Evolutionary conservation across 305 asterid species (phyloP), one percentile per base, ranked within the genome.

Genomic region (Fraxinus velutina): DNA sequence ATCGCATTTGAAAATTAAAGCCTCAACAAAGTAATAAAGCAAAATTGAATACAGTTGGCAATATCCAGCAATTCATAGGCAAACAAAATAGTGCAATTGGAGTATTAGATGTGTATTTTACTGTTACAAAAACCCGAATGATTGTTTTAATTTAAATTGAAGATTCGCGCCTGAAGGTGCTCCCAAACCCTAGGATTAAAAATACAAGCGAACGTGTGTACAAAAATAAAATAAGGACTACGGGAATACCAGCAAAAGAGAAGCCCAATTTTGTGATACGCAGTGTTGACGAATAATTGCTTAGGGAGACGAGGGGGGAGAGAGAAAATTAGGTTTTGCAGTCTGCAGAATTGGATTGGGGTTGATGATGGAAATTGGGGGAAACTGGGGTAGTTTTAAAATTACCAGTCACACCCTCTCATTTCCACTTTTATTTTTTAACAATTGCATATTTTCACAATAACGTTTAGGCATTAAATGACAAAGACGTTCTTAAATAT

Each of bases 111-210:
- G 39, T 42, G 64, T 32, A 72, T 71, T 73, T 72, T 71, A 82
- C 80, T 84, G 83, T 84, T 82, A 84, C 81, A 64, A 52, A 47
- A 83, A 78, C 84, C 86, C 83, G 84, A 84, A 34, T 78, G 83
- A 27, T 80, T 75, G 44, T 64, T 70, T 66, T 76, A 50, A 60
- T 66, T 82, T 72, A 82, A 78, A 84, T 70, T 80, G 0, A 76
- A 80, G 73, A 78, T 79, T 86, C 84, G 81, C 85, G 87, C 90
- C 88, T 82, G 55, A 68, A 66, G 50, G 78, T 79, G 60, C 37
- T 33, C 75, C 79, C 68, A 81, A 82, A 78, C 85, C 86, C 82
- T 78, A 83, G 70, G 22, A 29, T 66, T 74, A 74, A 80, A 77
- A 76, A 81, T 78, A 83, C 73, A 55, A 79, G 29, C 77, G 60